Base-by-base conservation (phyloP, 352 stramenopile species). In the Globisporangium canariense region DNA sequence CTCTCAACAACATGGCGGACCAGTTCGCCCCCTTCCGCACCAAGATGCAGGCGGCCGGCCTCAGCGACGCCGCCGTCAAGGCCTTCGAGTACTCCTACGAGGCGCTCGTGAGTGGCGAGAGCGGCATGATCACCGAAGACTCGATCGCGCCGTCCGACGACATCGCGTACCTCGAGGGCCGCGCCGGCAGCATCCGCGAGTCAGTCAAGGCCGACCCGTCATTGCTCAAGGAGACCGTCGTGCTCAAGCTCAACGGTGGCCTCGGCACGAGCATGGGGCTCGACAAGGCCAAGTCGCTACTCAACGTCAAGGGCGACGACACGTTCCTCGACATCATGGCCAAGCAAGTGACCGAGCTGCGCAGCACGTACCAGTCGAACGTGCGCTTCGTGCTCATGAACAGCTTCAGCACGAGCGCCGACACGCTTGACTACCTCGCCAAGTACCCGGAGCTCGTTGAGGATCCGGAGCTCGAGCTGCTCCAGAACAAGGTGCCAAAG, bases 401-500 rank as follows among this genome's bases (percentile, higher is more conserved):
- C 82, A 90, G 78, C 60, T 95, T 95, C 70, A 94, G 85, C 76
- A 95, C 87, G 34, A 92, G 81, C 62, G 70, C 80, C 18, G 87
- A 95, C 69, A 95, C 87, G 43, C 74, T 95, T 28, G 87, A 95
- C 66, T 95, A 94, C 69, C 71, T 95, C 57, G 70, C 88, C 55
- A 95, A 95, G 82, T 95, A 95, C 74, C 85, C 87, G 3, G 87
- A 95, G 72, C 77, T 99, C 43, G 83, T 94, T 20, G 89, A 91
- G 45, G 97, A 99, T 70, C 86, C 97, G 46, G 95, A 97, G 64
- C 80, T 99, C 20, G 97, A 99, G 86, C 94, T 99, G 68, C 70
- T 99, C 57, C 97, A 99, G 81, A 99, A 99, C 80, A 99, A 99
- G 84, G 96, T 98, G 49, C 96, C 96, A 38, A 98, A 98, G 78